A percentile compares a stretch with the other conserved stretches of the same genome.
phyloP scores from a whole-genome alignment of 2,329 filamentous ascomycete genomes.

The Xylariaceae sp. region DNA sequence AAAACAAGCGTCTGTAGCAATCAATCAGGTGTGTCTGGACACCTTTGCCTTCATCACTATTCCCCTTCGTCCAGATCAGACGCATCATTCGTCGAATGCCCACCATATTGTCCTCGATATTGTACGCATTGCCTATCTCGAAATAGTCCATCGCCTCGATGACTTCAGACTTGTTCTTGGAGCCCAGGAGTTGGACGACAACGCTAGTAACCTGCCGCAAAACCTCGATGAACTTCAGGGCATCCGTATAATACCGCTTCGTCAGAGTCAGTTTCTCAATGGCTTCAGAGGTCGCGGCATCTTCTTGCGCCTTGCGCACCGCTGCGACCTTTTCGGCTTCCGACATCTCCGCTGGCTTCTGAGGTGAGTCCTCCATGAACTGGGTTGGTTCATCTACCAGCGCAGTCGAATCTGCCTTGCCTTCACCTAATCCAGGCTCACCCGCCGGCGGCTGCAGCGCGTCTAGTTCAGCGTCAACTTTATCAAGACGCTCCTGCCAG shows the following conservation, averaged over 20 bases:
- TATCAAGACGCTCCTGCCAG: slow-evolving; percentile 76
- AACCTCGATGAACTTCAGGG: slow-evolving; percentile 87
- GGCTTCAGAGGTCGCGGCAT: slow-evolving; percentile 82
- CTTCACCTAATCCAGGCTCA: slow-evolving; percentile 66
- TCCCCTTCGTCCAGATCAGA: slow-evolving; percentile 98
- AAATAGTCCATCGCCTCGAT: slow-evolving; percentile 99
- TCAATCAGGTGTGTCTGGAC: slow-evolving; percentile 96
- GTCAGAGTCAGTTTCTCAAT: slow-evolving; percentile 84
- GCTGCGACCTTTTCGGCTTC: slow-evolving; percentile 72
- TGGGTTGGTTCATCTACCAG: slow-evolving; percentile 87
- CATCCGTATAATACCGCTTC: slow-evolving; percentile 87
- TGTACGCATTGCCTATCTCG: slow-evolving; percentile 90
- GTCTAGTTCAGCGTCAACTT: slow-evolving; percentile 76
- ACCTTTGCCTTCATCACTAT: slow-evolving; percentile 97
- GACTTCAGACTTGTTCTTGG: slow-evolving; percentile 96
- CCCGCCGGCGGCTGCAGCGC: slow-evolving; percentile 72
- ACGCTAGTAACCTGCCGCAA: slow-evolving; percentile 75
- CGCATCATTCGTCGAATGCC: slow-evolving; percentile 94
- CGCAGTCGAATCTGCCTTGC: slow-evolving; percentile 58
- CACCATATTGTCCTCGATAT: slow-evolving; percentile 84
- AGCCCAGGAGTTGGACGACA: slow-evolving; percentile 82
- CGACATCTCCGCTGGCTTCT: slow-evolving; percentile 51
- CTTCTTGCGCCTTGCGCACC: slow-evolving; percentile 74
- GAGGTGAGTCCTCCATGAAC: slow-evolving; percentile 51
- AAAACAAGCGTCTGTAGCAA: slow-evolving; percentile 92